Evolutionary conservation across 306 rosid genomes (phyloP).

Genomic region (Citrullus mucosospermus): DNA sequence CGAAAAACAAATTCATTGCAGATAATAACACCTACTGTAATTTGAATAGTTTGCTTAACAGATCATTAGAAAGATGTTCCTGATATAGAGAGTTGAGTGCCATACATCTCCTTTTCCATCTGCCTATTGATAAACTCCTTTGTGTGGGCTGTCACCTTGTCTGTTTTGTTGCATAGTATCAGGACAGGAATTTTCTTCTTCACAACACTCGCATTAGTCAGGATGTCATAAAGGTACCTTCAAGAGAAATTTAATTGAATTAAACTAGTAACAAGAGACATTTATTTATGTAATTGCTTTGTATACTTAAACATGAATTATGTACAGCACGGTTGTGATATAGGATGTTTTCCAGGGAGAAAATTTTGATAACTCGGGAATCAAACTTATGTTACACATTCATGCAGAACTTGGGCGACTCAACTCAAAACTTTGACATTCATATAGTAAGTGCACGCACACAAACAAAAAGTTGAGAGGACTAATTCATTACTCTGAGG

Average conservation of each 20-base stretch:
- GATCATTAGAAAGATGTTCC: background rate
- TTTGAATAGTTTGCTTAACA: background rate
- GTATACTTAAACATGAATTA: background rate
- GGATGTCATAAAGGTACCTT: constrained; percentile 81
- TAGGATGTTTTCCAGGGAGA: background rate
- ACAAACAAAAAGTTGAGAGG: background rate
- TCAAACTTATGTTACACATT: background rate
- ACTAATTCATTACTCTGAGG: constrained; percentile 55
- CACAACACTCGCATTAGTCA: constrained; percentile 83
- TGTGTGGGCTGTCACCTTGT: constrained; percentile 90
- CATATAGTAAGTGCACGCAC: background rate
- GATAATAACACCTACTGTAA: background rate
- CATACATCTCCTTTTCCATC: constrained; percentile 92
- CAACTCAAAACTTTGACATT: background rate
- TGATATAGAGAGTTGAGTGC: background rate
- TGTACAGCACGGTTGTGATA: background rate
- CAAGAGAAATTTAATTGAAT: background rate
- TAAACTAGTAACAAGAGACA: background rate
- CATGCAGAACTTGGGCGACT: background rate
- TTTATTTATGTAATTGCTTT: background rate
- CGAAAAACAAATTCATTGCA: background rate
- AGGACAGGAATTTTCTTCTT: constrained; percentile 78
- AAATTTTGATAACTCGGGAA: background rate
- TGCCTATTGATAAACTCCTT: constrained; percentile 82
- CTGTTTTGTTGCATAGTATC: constrained; percentile 86